Evolutionary conservation across 2,329 filamentous ascomycete species (phyloP).

Genomic region (Cadophora sp.): DNA sequence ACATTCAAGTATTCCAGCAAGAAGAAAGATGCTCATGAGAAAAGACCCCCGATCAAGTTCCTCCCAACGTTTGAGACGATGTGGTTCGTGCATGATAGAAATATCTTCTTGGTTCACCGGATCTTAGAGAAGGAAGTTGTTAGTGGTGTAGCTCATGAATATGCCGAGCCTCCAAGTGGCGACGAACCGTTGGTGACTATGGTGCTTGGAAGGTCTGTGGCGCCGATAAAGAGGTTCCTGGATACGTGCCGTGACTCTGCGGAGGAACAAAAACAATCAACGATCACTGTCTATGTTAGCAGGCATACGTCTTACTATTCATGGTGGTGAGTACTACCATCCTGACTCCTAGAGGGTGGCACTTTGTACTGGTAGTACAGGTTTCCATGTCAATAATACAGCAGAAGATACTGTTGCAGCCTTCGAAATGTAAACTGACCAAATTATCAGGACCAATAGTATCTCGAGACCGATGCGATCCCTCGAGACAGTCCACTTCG

Average conservation of each 20-base stretch:
- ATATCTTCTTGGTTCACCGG: conserved; percentile 54
- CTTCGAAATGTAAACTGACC: background rate
- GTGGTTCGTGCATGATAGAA: conserved; percentile 58
- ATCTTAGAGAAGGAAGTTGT: conserved; percentile 30
- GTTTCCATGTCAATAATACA: background rate
- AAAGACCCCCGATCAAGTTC: conserved; percentile 51
- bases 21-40: conserved; percentile 26
- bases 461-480: conserved; percentile 56
- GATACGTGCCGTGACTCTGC: conserved; percentile 56
- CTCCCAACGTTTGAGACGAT: conserved; percentile 53
- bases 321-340: background rate
- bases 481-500: conserved; percentile 59
- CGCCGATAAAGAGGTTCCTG: conserved; percentile 55
- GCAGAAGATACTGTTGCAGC: background rate
- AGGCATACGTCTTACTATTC: conserved; percentile 43
- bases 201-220: conserved; percentile 58
- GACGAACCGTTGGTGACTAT: conserved; percentile 54
- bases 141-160: conserved; percentile 46
- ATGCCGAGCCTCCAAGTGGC: conserved; percentile 54
- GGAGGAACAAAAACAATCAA: conserved; percentile 56
- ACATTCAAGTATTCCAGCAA: conserved; percentile 52
- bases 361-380: background rate
- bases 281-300: conserved; percentile 55
- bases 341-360: no score
- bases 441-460: conserved; percentile 51